Conservation (phyloP, 768 basidiomycete genomes). For the Cyclocybe cylindracea region DNA sequence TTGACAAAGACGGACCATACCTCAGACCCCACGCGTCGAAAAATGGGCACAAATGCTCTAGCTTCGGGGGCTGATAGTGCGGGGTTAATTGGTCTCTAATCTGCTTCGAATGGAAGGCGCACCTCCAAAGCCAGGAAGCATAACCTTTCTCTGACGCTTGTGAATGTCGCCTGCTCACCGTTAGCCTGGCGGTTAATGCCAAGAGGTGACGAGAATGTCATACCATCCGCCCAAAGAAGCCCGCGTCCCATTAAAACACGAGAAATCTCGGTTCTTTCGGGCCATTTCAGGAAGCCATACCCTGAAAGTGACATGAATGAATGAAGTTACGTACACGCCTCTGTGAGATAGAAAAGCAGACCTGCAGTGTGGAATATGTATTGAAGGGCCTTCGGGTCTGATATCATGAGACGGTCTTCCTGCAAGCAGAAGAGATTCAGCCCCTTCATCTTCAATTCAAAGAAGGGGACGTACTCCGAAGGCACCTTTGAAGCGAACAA, state of each 20-base stretch:
- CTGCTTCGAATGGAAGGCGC: slow-evolving; percentile 2
- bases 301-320: slow-evolving; percentile 25
- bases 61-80: slow-evolving; percentile 38
- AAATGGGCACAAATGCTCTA: slow-evolving; percentile 51
- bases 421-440: slow-evolving; percentile 19
- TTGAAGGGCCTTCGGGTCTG: slow-evolving; percentile 61
- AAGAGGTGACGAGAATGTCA: slow-evolving; percentile 3
- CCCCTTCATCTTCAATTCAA: not conserved
- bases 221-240: slow-evolving; percentile 56
- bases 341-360: slow-evolving; percentile 13
- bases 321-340: not conserved
- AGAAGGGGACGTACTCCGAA: slow-evolving; percentile 40
- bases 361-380: slow-evolving; percentile 56
- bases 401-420: slow-evolving; percentile 54
- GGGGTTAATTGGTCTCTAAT: not conserved
- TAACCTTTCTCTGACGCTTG: slow-evolving; percentile 52
- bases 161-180: slow-evolving; percentile 40
- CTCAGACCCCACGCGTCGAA: slow-evolving; percentile 44
- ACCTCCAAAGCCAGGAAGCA: slow-evolving; percentile 59
- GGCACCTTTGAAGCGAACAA: slow-evolving; percentile 51
- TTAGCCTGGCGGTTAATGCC: not conserved
- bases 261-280: slow-evolving; percentile 49
- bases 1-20: slow-evolving; percentile 23
- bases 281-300: slow-evolving; percentile 56
- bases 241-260: slow-evolving; percentile 53